These are phyloP conservation scores for Cymbomonas tetramitiformis DNA, from an alignment of 139 green algal species.

Conservation along the genomic window DNA sequence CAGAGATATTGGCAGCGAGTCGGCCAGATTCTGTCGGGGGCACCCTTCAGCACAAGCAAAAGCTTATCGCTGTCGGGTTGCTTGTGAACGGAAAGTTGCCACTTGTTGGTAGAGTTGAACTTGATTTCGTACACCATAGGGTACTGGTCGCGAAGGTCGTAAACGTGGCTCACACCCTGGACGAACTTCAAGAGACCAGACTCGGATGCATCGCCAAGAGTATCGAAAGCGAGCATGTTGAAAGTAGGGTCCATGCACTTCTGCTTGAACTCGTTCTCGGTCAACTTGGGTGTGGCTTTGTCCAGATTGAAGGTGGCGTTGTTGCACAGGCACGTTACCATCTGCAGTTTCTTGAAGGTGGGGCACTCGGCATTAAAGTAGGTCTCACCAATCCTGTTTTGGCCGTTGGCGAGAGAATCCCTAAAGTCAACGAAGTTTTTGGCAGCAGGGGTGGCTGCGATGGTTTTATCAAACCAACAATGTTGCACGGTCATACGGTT, in stretches of 20 bases:
- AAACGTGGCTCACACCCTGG: slow-evolving; percentile 42
- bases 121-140: slow-evolving; percentile 71
- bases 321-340: slow-evolving; percentile 52
- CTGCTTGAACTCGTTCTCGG: slow-evolving; percentile 19
- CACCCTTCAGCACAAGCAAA: slow-evolving; percentile 35
- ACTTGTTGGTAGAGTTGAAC: slow-evolving; percentile 84
- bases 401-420: neutral
- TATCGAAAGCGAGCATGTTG: slow-evolving; percentile 46
- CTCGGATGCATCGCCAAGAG: slow-evolving; percentile 55
- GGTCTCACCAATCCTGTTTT: neutral
- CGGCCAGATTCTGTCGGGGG: slow-evolving; percentile 41
- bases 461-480: slow-evolving; percentile 27
- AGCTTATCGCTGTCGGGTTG: slow-evolving; percentile 3
- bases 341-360: slow-evolving; percentile 39
- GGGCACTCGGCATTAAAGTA: neutral
- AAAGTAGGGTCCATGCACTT: slow-evolving; percentile 42
- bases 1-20: slow-evolving; percentile 33
- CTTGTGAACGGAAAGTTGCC: slow-evolving; percentile 53
- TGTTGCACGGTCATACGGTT: slow-evolving; percentile 40
- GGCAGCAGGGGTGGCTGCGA: too few relatives aligned
- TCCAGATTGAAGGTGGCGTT: slow-evolving; percentile 55
- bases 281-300: too few relatives aligned
- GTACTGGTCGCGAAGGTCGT: slow-evolving; percentile 32
- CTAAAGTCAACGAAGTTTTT: slow-evolving; percentile 3
- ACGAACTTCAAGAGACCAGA: slow-evolving; percentile 52